Percentiles rank a stretch among this genome's conserved stretches.
phyloP scores from a whole-genome alignment of 2,329 filamentous ascomycete species.

The Elsinoe perseae region DNA sequence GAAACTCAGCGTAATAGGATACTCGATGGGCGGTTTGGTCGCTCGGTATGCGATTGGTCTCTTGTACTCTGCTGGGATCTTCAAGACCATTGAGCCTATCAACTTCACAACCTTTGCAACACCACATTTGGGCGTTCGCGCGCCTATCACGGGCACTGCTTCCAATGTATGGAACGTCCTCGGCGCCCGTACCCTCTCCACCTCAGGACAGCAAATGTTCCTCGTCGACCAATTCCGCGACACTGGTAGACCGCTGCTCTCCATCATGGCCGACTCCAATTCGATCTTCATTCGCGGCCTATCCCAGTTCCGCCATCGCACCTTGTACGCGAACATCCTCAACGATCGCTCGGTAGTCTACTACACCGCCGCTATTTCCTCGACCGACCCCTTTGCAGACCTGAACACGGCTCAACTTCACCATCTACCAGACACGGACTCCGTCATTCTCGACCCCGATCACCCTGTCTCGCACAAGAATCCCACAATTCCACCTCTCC shows the following conservation, averaged over 20 bases:
- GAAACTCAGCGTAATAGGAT: slow-evolving; percentile 81
- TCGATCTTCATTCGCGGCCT: slow-evolving; percentile 81
- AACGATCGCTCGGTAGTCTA: slow-evolving; percentile 78
- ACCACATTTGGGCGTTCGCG: slow-evolving; percentile 54
- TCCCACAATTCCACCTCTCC: slow-evolving; percentile 18
- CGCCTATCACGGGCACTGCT: slow-evolving; percentile 36
- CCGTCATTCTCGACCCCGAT: slow-evolving; percentile 64
- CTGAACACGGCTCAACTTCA: slow-evolving; percentile 61
- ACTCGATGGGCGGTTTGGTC: slow-evolving; percentile 81
- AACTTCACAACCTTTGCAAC: slow-evolving; percentile 93
- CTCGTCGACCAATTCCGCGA: slow-evolving; percentile 77
- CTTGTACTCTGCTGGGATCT: slow-evolving; percentile 69
- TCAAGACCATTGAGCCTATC: slow-evolving; percentile 72
- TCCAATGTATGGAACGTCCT: slow-evolving; percentile 62
- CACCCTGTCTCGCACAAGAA: slow-evolving; percentile 50
- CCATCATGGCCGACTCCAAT: slow-evolving; percentile 71
- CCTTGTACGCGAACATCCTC: slow-evolving; percentile 75
- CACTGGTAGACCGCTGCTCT: slow-evolving; percentile 70
- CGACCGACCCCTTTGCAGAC: slow-evolving; percentile 68
- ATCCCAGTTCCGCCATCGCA: slow-evolving; percentile 64
- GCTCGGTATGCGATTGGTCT: slow-evolving; percentile 80
- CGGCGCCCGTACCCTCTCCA: slow-evolving; percentile 70
- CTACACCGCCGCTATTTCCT: slow-evolving; percentile 73
- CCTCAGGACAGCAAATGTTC: slow-evolving; percentile 81
- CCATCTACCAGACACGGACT: slow-evolving; percentile 63